phyloP scores from a whole-genome alignment of 2,329 filamentous ascomycete genomes.

The Paecilomyces niveus region DNA sequence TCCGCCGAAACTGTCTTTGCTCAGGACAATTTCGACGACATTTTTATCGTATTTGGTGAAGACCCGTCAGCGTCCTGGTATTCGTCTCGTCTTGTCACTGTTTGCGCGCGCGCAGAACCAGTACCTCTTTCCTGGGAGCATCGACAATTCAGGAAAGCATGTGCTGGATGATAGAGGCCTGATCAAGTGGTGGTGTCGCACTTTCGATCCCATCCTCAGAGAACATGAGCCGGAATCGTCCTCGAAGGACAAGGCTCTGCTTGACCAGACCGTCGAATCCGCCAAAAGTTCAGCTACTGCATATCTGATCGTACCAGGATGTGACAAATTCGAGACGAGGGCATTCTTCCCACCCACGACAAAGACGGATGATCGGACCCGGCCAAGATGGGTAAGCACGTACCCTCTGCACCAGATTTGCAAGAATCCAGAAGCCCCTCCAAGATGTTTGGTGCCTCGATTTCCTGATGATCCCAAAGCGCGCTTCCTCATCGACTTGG shows the following conservation, averaged over 20 bases:
- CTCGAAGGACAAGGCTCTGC: slow-evolving; percentile 21
- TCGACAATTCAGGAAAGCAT: slow-evolving; percentile 79
- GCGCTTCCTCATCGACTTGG: slow-evolving; percentile 78
- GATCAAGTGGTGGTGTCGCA: slow-evolving; percentile 92
- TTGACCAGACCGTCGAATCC: slow-evolving; percentile 22
- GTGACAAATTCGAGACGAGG: slow-evolving; percentile 73
- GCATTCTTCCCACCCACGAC: slow-evolving; percentile 62
- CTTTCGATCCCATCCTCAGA: slow-evolving; percentile 67
- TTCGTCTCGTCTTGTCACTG: slow-evolving; percentile 72
- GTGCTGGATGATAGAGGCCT: slow-evolving; percentile 83
- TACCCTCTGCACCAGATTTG: slow-evolving; percentile 68
- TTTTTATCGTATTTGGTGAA: slow-evolving; percentile 72
- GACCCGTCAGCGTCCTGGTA: slow-evolving; percentile 55
- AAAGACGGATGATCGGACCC: slow-evolving; percentile 30
- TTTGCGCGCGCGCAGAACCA: slow-evolving; percentile 90
- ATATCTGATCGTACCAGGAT: slow-evolving; percentile 80
- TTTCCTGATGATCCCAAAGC: slow-evolving; percentile 96
- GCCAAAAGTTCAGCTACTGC: slow-evolving; percentile 50
- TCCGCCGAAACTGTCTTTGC: slow-evolving; percentile 61
- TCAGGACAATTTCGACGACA: slow-evolving; percentile 60
- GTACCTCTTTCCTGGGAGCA: slow-evolving; percentile 89
- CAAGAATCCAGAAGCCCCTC: slow-evolving; percentile 61
- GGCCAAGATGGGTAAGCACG: slow-evolving; percentile 49
- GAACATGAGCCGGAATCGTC: slow-evolving; percentile 37
- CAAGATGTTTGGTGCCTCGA: slow-evolving; percentile 76